Evolutionary conservation across 2,329 filamentous ascomycete genomes (phyloP).

Genomic region (Trichoderma lentiforme): DNA sequence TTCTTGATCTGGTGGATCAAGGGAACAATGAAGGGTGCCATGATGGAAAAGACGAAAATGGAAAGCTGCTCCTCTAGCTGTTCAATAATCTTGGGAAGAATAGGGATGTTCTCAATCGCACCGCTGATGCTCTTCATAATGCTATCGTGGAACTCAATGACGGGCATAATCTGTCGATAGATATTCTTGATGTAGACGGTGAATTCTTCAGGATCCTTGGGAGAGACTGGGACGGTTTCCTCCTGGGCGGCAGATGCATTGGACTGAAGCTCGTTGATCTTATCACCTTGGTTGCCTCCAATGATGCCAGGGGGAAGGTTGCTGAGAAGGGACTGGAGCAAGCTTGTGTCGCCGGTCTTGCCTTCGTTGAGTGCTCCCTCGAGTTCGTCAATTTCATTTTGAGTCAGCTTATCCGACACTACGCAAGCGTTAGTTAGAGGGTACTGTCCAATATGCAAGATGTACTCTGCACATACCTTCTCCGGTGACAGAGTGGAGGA

Average conservation of each 20-base stretch:
- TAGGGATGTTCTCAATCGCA: slow-evolving; percentile 79
- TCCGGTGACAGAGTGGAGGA: slow-evolving; percentile 79
- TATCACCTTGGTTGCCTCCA: slow-evolving; percentile 69
- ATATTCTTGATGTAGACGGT: slow-evolving; percentile 71
- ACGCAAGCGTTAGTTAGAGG: slow-evolving; percentile 8
- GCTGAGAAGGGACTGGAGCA: slow-evolving; percentile 74
- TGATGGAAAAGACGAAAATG: slow-evolving; percentile 84
- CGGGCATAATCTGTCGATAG: slow-evolving; percentile 78
- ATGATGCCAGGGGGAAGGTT: slow-evolving; percentile 80
- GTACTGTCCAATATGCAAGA: neutral
- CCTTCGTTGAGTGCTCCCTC: slow-evolving; percentile 74
- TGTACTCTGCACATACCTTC: slow-evolving; percentile 44
- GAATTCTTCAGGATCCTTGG: slow-evolving; percentile 79
- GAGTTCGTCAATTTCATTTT: slow-evolving; percentile 85
- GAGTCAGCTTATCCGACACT: slow-evolving; percentile 84
- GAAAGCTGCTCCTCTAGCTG: slow-evolving; percentile 84
- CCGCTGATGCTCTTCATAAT: slow-evolving; percentile 75
- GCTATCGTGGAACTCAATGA: slow-evolving; percentile 87
- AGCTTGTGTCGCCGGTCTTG: slow-evolving; percentile 62
- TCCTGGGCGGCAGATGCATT: slow-evolving; percentile 74
- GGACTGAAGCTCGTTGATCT: slow-evolving; percentile 74
- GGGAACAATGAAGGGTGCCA: slow-evolving; percentile 83
- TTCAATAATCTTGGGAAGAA: slow-evolving; percentile 80
- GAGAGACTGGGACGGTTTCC: slow-evolving; percentile 69
- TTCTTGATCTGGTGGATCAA: slow-evolving; percentile 83